phyloP scores from a whole-genome alignment of 345 rosid species.

The Syzygium oleosum region DNA sequence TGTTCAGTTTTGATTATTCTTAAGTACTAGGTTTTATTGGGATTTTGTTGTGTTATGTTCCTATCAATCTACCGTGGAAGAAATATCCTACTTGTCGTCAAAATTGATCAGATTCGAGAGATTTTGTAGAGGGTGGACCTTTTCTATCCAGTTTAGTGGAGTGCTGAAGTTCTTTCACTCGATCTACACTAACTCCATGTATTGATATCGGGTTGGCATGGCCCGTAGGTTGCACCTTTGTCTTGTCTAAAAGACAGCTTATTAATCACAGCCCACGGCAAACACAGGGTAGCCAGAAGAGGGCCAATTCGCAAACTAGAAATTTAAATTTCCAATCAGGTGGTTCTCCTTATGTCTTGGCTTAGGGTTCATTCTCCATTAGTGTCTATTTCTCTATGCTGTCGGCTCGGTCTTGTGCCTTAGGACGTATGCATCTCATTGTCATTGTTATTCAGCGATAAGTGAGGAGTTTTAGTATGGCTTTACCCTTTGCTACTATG shows the following conservation, averaged over 20 bases:
- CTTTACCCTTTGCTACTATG: neutral
- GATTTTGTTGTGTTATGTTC: neutral
- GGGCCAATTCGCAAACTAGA: neutral
- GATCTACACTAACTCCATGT: neutral
- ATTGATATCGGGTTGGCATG: neutral
- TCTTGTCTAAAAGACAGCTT: neutral
- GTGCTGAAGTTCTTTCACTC: neutral
- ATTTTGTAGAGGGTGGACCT: neutral
- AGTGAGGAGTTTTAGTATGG: neutral
- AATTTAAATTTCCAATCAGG: neutral
- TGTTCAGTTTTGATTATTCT: neutral
- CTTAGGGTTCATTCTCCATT: neutral
- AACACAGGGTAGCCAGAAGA: neutral
- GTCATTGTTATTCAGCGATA: neutral
- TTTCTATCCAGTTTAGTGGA: neutral
- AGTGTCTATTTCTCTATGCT: neutral
- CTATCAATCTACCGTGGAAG: neutral
- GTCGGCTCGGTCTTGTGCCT: neutral
- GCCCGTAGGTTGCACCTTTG: neutral
- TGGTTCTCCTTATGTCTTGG: neutral
- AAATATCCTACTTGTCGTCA: neutral
- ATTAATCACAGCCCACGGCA: neutral
- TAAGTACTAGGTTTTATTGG: neutral
- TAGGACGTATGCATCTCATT: neutral
- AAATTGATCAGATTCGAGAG: neutral